These are phyloP conservation scores for Candida michaelii DNA, from an alignment of 805 yeast genomes.

Conservation along the genomic window DNA sequence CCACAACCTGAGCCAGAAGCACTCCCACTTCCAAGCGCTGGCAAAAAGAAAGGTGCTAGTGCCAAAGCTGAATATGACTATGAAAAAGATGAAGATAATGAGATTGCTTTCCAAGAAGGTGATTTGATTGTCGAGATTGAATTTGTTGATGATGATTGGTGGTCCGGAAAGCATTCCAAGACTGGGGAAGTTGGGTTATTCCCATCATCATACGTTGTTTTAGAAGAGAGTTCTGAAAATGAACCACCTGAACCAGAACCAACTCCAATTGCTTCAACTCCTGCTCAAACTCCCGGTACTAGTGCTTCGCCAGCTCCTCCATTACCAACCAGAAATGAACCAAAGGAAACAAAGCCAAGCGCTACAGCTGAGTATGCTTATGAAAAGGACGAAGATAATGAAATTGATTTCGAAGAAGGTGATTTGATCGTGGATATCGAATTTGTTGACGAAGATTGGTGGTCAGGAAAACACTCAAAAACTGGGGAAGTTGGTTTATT, in stretches of 20 bases:
- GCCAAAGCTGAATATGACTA: slow-evolving; percentile 86
- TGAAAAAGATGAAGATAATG: slow-evolving; percentile 74
- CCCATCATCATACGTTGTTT: slow-evolving; percentile 54
- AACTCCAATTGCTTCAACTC: slow-evolving; percentile 2
- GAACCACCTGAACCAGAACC: slow-evolving; percentile 10
- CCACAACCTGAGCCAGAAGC: slow-evolving; percentile 10
- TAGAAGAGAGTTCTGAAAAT: slow-evolving; percentile 26
- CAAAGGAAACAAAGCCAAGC: slow-evolving; percentile 22
- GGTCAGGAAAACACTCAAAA: slow-evolving; percentile 74
- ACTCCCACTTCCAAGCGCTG: slow-evolving; percentile 16
- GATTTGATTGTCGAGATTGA: slow-evolving; percentile 67
- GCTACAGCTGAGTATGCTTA: slow-evolving; percentile 77
- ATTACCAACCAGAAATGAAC: slow-evolving; percentile 19
- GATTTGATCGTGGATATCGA: slow-evolving; percentile 81
- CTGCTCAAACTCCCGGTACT: too few relatives aligned
- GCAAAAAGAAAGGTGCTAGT: slow-evolving; percentile 18
- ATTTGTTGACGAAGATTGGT: slow-evolving; percentile 94
- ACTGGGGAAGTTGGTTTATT: slow-evolving; percentile 80
- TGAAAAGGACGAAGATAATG: slow-evolving; percentile 92
- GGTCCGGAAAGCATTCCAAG: slow-evolving; percentile 43
- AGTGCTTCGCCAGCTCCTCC: slow-evolving; percentile 11
- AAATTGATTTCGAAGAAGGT: slow-evolving; percentile 79
- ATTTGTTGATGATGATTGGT: slow-evolving; percentile 75
- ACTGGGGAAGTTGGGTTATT: slow-evolving; percentile 54
- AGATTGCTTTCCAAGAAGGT: slow-evolving; percentile 64